Conservation (phyloP, 1,284 basidiomycete species). For the Malassezia dermatis region DNA sequence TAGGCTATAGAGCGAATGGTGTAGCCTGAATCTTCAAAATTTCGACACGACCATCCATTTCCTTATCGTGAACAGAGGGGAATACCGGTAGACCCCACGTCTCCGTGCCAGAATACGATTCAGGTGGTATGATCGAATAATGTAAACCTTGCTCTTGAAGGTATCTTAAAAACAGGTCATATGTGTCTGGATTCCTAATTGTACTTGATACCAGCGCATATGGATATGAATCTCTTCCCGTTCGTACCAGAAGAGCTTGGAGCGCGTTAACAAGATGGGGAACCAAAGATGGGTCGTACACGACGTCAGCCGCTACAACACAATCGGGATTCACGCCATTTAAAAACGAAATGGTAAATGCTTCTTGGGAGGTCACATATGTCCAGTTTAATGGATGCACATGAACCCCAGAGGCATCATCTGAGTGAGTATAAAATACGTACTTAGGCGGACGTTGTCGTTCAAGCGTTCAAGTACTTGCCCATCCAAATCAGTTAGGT, state of each 20-base stretch:
- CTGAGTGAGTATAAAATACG: slow-evolving; percentile 5
- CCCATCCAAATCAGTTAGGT: slow-evolving; percentile 20
- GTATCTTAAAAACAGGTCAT: slow-evolving; percentile 6
- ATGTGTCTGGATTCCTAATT: slow-evolving; percentile 17
- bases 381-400: slow-evolving; percentile 16
- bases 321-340: background rate
- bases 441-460: slow-evolving; percentile 13
- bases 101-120: background rate
- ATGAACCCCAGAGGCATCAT: background rate
- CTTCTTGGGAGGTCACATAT: background rate
- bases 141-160: background rate
- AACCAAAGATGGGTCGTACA: slow-evolving; percentile 19
- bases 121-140: background rate
- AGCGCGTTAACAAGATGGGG: slow-evolving; percentile 3
- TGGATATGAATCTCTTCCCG: background rate
- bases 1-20: background rate
- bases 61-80: slow-evolving; percentile 12
- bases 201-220: slow-evolving; percentile 21
- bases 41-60: slow-evolving; percentile 7
- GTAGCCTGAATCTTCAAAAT: slow-evolving; percentile 9
- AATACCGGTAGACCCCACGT: slow-evolving; percentile 7
- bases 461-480: slow-evolving; percentile 14
- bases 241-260: background rate
- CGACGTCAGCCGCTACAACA: slow-evolving; percentile 22
- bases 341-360: background rate